Evolutionary conservation across 257 asterid species (phyloP).

Genomic region (Solanum boliviense): DNA sequence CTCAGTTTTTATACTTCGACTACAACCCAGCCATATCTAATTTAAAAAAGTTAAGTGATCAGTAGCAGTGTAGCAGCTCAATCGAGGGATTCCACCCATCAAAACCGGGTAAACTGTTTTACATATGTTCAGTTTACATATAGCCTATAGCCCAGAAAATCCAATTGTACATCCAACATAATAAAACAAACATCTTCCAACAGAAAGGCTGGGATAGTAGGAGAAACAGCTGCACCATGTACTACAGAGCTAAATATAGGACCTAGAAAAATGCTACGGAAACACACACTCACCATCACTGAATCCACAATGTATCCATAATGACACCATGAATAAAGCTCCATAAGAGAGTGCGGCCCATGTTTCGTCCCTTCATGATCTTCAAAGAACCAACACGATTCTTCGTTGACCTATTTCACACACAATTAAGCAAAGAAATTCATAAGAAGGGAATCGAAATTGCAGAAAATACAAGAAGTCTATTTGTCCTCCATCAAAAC

Average conservation of each 20-base stretch:
- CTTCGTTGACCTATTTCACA: constrained; percentile 43
- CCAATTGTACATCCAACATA: neutral
- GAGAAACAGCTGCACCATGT: neutral
- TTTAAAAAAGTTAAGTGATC: neutral
- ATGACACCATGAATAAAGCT: constrained; percentile 74
- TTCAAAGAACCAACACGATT: constrained; percentile 74
- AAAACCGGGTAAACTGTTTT: neutral
- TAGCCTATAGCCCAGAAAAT: neutral
- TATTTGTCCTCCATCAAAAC: neutral
- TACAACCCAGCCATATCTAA: neutral
- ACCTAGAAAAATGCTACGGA: neutral
- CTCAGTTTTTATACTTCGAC: neutral
- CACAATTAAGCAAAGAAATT: neutral
- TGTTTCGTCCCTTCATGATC: constrained; percentile 66
- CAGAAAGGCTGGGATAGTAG: neutral
- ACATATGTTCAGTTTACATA: neutral
- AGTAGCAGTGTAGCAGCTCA: neutral
- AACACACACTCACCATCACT: constrained; percentile 36
- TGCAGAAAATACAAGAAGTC: neutral
- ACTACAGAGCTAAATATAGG: neutral
- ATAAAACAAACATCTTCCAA: neutral
- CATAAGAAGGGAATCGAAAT: neutral
- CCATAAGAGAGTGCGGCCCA: constrained; percentile 72
- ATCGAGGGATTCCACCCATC: neutral
- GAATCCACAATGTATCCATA: constrained; percentile 51